Base-by-base conservation (phyloP, 1,139 yeast genomes). In the Saccharomyces pastorianus region DNA sequence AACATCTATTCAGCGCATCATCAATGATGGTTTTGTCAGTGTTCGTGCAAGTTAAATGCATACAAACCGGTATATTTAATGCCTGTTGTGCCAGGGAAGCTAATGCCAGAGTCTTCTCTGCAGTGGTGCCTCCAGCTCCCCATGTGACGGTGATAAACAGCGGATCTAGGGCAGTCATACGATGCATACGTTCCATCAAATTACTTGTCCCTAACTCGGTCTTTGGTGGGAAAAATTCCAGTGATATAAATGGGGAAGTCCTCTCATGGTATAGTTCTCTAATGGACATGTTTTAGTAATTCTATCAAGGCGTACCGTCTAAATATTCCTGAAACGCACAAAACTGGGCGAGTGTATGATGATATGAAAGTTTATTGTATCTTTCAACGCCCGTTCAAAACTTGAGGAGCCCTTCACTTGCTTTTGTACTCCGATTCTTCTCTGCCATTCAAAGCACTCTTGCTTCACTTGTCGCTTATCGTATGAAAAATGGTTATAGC, bases 41-140 rank as follows among this genome's bases (percentile, higher is more conserved):
- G 68, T 93, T 93, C 26, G 99, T 95, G 70, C 99, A 95, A 0
- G 99, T 93, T 70, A 93, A 76, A 71, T 93, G 99, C 72, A 95
- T 79, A 58, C 96, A 91, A 0, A 96, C 89, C 11, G 96, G 88
- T 28, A 91, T 73, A 1, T 88, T 88, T 55, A 90, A 76, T 53
- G 85, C 87, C 51, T 80, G 76, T 64, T 86, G 89, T 64, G 95
- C 86, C 2, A 88, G 79, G 20, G 82, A 76, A 0, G 97, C 96
- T 56, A 93, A 75, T 51, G 88, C 95, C 57, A 93, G 72, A 0
- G 97, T 87, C 72, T 89, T 90, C 54, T 82, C 85, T 53, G 95
- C 83, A 4, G 98, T 90, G 2, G 96, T 84, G 1, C 99, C 99
- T 44, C 98, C 98, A 7, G 99, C 98, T 29, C 99, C 99, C 98